A percentile compares a stretch with the other conserved stretches of the same genome.
Conservation (phyloP, 2,329 filamentous ascomycete species). For the Stemphylium beticola region DNA sequence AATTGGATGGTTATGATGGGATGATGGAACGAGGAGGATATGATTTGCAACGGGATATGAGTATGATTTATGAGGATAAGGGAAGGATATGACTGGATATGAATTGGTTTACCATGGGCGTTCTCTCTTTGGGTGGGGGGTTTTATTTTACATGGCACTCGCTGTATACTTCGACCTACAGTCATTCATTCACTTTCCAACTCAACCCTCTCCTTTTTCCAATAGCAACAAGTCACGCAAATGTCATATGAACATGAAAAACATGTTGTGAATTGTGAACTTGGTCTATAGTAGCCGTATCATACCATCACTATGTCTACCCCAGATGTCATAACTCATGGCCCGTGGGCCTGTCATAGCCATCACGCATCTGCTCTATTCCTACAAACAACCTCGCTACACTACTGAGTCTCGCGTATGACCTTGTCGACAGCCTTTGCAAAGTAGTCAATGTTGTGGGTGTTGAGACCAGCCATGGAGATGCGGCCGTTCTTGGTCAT, state of each 20-base stretch:
- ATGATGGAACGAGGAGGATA: neutral
- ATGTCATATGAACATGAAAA: neutral
- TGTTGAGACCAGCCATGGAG: constrained; percentile 97
- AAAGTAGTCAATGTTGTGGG: constrained; percentile 89
- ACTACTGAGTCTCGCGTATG: constrained; percentile 63
- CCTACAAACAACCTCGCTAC: neutral
- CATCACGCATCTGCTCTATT: neutral
- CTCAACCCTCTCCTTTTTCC: no score
- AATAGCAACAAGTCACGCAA: neutral
- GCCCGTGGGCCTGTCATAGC: neutral
- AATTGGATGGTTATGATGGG: neutral
- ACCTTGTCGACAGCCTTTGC: constrained; percentile 87
- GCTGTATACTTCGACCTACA: neutral
- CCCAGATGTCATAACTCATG: neutral
- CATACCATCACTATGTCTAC: neutral
- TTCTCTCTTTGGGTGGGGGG: neutral
- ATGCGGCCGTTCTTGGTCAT: constrained; percentile 98
- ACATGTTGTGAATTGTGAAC: neutral
- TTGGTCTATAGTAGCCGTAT: neutral
- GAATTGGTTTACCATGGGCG: neutral
- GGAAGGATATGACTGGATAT: neutral
- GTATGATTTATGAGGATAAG: no score
- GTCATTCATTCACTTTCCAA: no score
- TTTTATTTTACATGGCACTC: neutral
- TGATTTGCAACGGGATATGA: no score